Conservation (phyloP, 2,329 filamentous ascomycete species). For the Fusarium mangiferae region DNA sequence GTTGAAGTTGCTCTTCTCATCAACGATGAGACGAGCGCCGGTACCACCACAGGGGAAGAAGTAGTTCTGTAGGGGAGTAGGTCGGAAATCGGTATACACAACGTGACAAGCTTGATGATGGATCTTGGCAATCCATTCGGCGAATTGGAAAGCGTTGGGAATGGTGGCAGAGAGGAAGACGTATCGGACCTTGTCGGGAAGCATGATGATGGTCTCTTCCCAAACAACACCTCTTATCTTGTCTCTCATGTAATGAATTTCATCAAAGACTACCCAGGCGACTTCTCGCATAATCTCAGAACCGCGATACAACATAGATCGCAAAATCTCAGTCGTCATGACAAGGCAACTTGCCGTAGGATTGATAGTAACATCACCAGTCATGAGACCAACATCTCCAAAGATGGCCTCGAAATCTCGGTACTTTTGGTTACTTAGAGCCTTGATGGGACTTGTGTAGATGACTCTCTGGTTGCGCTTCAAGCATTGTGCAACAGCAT, state of each 20-base stretch:
- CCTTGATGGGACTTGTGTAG: constrained; percentile 99
- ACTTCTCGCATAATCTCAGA: constrained; percentile 99
- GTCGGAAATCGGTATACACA: constrained; percentile 98
- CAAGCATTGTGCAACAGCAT: constrained; percentile 96
- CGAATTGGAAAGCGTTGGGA: constrained; percentile 98
- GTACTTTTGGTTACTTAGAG: constrained; percentile 98
- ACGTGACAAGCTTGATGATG: constrained; percentile 98
- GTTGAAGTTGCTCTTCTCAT: constrained; percentile 95
- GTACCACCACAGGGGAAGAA: constrained; percentile 94
- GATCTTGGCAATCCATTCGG: constrained; percentile 98
- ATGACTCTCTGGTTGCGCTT: constrained; percentile 98
- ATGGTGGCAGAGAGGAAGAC: constrained; percentile 99
- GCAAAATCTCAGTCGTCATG: constrained; percentile 99
- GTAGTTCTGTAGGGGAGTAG: constrained; percentile 96
- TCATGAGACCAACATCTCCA: constrained; percentile 97
- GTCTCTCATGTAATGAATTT: constrained; percentile 98
- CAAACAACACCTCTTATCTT: constrained; percentile 95
- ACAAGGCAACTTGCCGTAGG: constrained; percentile 97
- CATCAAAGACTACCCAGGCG: constrained; percentile 97
- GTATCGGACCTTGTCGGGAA: constrained; percentile 98
- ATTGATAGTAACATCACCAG: constrained; percentile 98
- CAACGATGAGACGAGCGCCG: constrained; percentile 92
- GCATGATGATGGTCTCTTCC: constrained; percentile 98
- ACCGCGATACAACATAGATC: constrained; percentile 97
- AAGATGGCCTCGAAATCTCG: constrained; percentile 96